Evolutionary conservation across 116 monocot species (phyloP).

Genomic region (Dioscorea cayenensis): DNA sequence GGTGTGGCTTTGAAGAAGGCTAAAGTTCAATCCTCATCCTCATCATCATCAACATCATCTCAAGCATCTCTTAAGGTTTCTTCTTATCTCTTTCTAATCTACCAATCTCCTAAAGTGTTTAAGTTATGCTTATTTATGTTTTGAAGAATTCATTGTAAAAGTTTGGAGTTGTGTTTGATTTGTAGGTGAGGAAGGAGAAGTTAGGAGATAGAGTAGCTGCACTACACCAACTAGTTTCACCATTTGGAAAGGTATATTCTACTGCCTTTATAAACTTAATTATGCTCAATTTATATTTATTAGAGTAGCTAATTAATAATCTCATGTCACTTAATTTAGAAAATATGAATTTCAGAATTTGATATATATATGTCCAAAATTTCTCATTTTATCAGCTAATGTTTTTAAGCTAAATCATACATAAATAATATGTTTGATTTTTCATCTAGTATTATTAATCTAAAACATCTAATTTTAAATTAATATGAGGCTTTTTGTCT

Average conservation of each 20-base stretch:
- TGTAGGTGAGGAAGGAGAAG: constrained; percentile 79
- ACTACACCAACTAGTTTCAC: constrained; percentile 78
- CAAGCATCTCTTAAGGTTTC: constrained; percentile 35
- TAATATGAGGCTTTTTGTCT: no score
- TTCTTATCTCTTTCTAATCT: background rate
- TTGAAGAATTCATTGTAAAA: background rate
- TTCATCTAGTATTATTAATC: no score
- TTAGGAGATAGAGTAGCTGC: constrained; percentile 65
- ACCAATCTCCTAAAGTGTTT: background rate
- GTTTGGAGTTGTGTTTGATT: background rate
- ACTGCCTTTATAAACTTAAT: background rate
- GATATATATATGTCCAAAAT: no score
- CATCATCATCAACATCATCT: constrained; percentile 40
- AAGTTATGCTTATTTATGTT: background rate
- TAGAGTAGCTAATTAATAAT: no score
- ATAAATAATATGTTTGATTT: no score
- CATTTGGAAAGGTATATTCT: constrained; percentile 69
- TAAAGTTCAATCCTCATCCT: constrained; percentile 51
- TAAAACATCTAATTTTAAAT: no score
- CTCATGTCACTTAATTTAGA: no score
- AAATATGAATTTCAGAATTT: no score
- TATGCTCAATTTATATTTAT: background rate
- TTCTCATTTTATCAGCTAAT: no score
- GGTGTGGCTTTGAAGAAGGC: constrained; percentile 68
- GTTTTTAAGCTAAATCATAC: no score